These are phyloP conservation scores for Coprinellus aureogranulatus DNA, from an alignment of 768 basidiomycete species.

Conservation along the genomic window DNA sequence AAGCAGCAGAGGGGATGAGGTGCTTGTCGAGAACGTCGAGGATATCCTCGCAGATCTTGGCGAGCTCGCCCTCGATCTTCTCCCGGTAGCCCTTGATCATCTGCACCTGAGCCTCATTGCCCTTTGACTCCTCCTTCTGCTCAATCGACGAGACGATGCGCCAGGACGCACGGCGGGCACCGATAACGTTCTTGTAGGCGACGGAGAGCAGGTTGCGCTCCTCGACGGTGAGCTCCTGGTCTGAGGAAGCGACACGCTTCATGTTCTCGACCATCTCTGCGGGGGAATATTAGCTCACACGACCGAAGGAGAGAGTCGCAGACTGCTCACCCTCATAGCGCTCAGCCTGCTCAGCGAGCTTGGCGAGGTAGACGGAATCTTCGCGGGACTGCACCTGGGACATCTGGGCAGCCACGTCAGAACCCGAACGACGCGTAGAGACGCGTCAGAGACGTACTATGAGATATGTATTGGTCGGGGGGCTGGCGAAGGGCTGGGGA, in stretches of 20 bases:
- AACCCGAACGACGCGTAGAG: constrained; percentile 34
- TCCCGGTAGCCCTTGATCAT: constrained; percentile 99
- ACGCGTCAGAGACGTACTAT: constrained; percentile 49
- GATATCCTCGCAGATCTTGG: constrained; percentile 98
- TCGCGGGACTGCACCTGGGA: constrained; percentile 84
- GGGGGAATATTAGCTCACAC: constrained; percentile 13
- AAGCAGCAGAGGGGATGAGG: constrained; percentile 93
- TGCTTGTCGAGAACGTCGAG: constrained; percentile 97
- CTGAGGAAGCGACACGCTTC: constrained; percentile 96
- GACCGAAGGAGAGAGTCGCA: neutral
- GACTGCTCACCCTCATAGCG: constrained; percentile 83
- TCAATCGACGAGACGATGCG: constrained; percentile 97
- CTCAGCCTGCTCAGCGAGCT: constrained; percentile 99
- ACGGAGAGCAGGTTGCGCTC: constrained; percentile 97
- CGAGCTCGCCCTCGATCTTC: constrained; percentile 96
- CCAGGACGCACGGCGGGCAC: constrained; percentile 97
- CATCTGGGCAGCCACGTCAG: constrained; percentile 50
- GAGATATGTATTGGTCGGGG: constrained; percentile 15
- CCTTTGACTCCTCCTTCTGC: constrained; percentile 99
- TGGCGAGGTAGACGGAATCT: constrained; percentile 99
- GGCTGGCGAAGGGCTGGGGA: constrained; percentile 21
- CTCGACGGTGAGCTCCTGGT: constrained; percentile 97
- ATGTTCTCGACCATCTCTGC: constrained; percentile 99
- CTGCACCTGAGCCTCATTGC: constrained; percentile 90
- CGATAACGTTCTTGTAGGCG: constrained; percentile 99